A percentile compares a stretch with the other conserved stretches of the same genome.
Evolutionary conservation across 225 moss, liverwort and hornwort species (phyloP).

Genomic region (Straminergon stramineum): DNA sequence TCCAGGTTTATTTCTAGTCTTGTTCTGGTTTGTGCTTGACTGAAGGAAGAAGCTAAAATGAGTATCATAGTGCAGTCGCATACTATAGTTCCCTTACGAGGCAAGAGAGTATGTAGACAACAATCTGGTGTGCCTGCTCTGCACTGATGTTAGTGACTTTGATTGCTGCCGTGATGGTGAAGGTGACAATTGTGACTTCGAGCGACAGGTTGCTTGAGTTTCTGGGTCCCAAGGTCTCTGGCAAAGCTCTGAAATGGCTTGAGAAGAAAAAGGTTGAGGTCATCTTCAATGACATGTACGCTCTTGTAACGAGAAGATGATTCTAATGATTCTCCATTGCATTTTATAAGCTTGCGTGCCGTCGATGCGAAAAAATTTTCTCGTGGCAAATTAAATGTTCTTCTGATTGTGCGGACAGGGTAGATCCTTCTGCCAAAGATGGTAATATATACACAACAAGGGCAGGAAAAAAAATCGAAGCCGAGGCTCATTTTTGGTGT

Average conservation of each 20-base stretch:
- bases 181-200: slow-evolving; percentile 51
- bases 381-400: neutral
- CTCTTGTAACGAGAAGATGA: neutral
- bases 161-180: slow-evolving; percentile 6
- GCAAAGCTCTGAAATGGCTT: slow-evolving; percentile 43
- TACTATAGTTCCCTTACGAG: neutral
- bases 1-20: neutral
- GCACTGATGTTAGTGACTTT: neutral
- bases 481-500: slow-evolving; percentile 54
- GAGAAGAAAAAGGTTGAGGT: slow-evolving; percentile 35
- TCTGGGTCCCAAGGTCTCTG: slow-evolving; percentile 34
- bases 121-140: neutral
- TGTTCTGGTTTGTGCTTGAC: neutral
- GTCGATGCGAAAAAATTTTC: neutral
- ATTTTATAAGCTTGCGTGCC: neutral
- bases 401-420: neutral
- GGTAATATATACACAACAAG: slow-evolving; percentile 48
- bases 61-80: neutral
- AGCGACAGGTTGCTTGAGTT: slow-evolving; percentile 47
- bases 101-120: neutral
- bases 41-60: neutral
- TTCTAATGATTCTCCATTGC: neutral
- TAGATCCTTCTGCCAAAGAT: slow-evolving; percentile 18
- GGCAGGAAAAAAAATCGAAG: slow-evolving; percentile 34
- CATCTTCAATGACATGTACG: slow-evolving; percentile 47